Percentiles rank a stretch among this genome's conserved stretches.
These are phyloP conservation scores for Ceratocystis papillata DNA, from an alignment of 2,329 filamentous ascomycete genomes.

Conservation along the genomic window DNA sequence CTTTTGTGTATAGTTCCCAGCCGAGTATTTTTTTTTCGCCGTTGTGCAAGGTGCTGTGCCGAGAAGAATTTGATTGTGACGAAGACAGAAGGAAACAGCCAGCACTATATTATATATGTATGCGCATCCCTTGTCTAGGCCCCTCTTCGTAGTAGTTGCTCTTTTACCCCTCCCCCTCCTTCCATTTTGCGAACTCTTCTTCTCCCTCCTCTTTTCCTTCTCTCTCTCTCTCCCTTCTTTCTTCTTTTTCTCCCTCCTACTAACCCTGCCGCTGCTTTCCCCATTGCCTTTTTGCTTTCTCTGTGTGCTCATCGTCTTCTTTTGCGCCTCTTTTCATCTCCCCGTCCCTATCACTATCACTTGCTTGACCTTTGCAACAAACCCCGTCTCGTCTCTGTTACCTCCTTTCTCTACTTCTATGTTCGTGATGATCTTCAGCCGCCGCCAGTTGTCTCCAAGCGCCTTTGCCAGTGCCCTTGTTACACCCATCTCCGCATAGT, in stretches of 20 bases:
- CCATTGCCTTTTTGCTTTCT: not conserved
- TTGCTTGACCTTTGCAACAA: not conserved
- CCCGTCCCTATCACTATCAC: not conserved
- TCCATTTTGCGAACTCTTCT: constrained; percentile 5
- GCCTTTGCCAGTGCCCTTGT: constrained; percentile 17
- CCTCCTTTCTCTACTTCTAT: constrained; percentile 6
- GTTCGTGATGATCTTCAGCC: constrained; percentile 22
- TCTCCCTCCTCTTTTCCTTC: not conserved
- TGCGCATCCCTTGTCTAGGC: not conserved
- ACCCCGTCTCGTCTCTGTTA: not conserved
- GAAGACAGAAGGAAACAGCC: not conserved
- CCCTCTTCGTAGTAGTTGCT: not conserved
- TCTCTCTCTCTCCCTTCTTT: not conserved
- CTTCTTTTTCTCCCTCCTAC: not conserved
- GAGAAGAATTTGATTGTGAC: constrained; percentile 12
- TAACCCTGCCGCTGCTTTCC: not conserved
- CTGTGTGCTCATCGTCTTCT: not conserved
- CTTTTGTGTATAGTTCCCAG: constrained; percentile 14
- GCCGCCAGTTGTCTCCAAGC: constrained; percentile 19
- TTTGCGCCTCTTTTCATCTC: not conserved
- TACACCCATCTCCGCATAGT: constrained; percentile 10
- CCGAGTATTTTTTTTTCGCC: constrained; percentile 14
- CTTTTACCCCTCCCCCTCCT: not conserved
- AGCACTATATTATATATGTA: not conserved
- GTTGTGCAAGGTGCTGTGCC: not conserved